A percentile compares a stretch with the other conserved stretches of the same genome.
Conservation (phyloP, 2,329 filamentous ascomycete genomes). For the Zopfia rhizophila region DNA sequence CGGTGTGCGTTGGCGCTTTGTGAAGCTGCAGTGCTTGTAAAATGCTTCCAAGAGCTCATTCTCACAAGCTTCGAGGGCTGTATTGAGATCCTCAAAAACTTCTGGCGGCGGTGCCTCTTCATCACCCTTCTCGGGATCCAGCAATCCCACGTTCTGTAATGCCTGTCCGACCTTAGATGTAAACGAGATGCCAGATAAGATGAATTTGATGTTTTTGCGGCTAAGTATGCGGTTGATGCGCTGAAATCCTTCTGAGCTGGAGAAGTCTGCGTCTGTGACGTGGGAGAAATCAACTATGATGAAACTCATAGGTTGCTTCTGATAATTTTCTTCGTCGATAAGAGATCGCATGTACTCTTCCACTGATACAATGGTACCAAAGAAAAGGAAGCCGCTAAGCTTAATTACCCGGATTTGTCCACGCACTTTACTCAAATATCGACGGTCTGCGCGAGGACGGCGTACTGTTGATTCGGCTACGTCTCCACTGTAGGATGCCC, state of each 20-base stretch:
- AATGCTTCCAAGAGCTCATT: constrained; percentile 84
- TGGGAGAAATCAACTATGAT: constrained; percentile 88
- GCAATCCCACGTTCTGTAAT: constrained; percentile 85
- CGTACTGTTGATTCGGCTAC: constrained; percentile 92
- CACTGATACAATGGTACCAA: constrained; percentile 95
- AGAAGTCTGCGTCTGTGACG: constrained; percentile 94
- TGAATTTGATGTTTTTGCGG: constrained; percentile 79
- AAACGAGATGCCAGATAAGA: constrained; percentile 83
- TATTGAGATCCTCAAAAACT: constrained; percentile 90
- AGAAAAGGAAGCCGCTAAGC: constrained; percentile 95
- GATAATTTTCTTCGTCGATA: constrained; percentile 84
- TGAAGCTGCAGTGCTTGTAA: constrained; percentile 52
- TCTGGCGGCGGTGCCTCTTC: constrained; percentile 59
- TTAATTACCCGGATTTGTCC: constrained; percentile 92
- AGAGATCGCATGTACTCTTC: constrained; percentile 86
- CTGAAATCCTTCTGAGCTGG: constrained; percentile 93
- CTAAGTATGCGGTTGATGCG: constrained; percentile 87
- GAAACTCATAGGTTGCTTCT: constrained; percentile 82
- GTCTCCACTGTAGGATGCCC: constrained; percentile 89
- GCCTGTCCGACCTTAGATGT: constrained; percentile 79
- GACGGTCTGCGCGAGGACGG: constrained; percentile 87
- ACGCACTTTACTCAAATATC: constrained; percentile 86
- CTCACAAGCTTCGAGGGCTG: constrained; percentile 91
- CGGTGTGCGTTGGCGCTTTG: constrained; percentile 57
- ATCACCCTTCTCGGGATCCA: constrained; percentile 77